These are phyloP conservation scores for Rhodomyrtus tomentosa DNA, from an alignment of 345 rosid genomes.

Conservation along the genomic window DNA sequence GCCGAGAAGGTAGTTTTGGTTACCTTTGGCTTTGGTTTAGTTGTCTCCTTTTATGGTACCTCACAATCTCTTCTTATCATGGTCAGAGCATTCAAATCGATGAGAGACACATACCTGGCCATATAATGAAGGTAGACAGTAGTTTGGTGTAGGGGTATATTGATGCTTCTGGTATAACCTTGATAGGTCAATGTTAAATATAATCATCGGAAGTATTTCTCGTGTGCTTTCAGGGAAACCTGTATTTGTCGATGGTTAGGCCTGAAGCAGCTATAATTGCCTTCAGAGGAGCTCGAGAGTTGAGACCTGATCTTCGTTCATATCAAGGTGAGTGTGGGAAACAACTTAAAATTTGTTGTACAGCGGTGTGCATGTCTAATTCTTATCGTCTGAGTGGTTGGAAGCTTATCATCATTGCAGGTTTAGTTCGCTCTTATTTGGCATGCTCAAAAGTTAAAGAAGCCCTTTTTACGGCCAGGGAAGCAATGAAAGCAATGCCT, in stretches of 20 bases:
- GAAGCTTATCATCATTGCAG: constrained; percentile 24
- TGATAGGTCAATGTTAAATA: not conserved
- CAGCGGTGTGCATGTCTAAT: not conserved
- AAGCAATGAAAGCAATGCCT: constrained; percentile 99
- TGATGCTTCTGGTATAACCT: not conserved
- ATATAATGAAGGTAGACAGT: constrained; percentile 75
- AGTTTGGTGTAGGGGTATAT: not conserved
- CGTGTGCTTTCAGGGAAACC: constrained; percentile 51
- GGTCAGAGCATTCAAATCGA: constrained; percentile 82
- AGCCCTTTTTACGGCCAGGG: constrained; percentile 89
- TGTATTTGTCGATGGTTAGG: constrained; percentile 64
- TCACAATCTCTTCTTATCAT: constrained; percentile 1
- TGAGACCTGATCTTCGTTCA: constrained; percentile 96
- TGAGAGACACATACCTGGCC: constrained; percentile 87
- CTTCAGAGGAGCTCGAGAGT: constrained; percentile 88
- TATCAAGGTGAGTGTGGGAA: constrained; percentile 62
- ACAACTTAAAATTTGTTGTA: not conserved
- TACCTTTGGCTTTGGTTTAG: not conserved
- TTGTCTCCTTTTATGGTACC: not conserved
- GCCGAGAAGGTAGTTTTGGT: constrained; percentile 83
- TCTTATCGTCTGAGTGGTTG: not conserved
- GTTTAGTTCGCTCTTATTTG: constrained; percentile 92
- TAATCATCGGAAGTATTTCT: not conserved
- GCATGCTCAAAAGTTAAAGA: constrained; percentile 83
- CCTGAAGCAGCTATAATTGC: constrained; percentile 87